phyloP scores from a whole-genome alignment of 371 early-diverging fungal species.

The Blakeslea trispora region DNA sequence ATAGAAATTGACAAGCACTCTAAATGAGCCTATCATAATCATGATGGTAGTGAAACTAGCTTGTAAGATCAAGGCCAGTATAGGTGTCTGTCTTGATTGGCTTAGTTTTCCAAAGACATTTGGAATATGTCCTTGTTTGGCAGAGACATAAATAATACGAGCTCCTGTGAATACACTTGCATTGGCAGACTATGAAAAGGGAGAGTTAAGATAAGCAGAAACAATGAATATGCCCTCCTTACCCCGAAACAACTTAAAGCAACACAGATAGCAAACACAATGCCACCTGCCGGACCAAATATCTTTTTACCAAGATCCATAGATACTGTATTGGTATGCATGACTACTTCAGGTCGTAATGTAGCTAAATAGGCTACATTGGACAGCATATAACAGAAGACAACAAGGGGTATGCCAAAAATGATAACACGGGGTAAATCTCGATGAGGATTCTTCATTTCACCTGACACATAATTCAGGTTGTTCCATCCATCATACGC shows the following conservation, averaged over 20 bases:
- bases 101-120: constrained; percentile 66
- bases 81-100: constrained; percentile 65
- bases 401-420: constrained; percentile 74
- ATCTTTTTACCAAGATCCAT: constrained; percentile 77
- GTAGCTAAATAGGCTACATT: constrained; percentile 89
- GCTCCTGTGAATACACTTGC: constrained; percentile 76
- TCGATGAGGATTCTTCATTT: constrained; percentile 83
- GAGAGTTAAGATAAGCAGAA: not conserved
- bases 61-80: constrained; percentile 68
- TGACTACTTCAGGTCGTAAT: constrained; percentile 67
- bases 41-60: constrained; percentile 62
- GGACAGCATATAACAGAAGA: constrained; percentile 77
- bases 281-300: constrained; percentile 72
- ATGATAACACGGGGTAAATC: constrained; percentile 75
- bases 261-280: constrained; percentile 74
- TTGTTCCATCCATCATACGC: constrained; percentile 93
- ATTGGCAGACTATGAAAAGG: constrained; percentile 62
- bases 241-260: constrained; percentile 76
- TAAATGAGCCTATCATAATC: constrained; percentile 70
- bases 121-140: constrained; percentile 73
- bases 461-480: constrained; percentile 86
- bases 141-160: constrained; percentile 72
- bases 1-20: constrained; percentile 73
- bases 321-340: constrained; percentile 69
- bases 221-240: constrained; percentile 19